A percentile compares a stretch with the other conserved stretches of the same genome.
Conservation (phyloP, 2,329 filamentous ascomycete species). For the Cercospora sp. region DNA sequence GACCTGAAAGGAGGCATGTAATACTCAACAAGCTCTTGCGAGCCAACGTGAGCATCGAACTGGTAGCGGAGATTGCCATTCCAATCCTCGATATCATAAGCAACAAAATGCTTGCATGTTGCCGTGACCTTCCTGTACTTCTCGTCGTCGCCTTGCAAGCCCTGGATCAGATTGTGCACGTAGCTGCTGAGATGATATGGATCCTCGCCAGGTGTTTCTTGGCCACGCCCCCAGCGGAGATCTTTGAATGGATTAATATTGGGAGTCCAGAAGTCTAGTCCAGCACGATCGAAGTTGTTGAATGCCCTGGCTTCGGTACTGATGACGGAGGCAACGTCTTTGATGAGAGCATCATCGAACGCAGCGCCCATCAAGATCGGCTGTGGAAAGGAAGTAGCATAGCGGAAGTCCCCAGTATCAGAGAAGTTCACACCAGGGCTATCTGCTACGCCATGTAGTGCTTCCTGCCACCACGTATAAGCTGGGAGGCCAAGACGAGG, state of each 20-base stretch:
- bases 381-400: constrained; percentile 65
- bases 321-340: constrained; percentile 57
- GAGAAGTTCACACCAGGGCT: constrained; percentile 58
- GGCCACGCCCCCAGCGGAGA: constrained; percentile 44
- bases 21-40: constrained; percentile 67
- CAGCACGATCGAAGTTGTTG: constrained; percentile 58
- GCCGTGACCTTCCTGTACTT: constrained; percentile 45
- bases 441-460: constrained; percentile 61
- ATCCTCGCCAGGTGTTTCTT: constrained; percentile 46
- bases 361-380: constrained; percentile 63
- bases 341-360: constrained; percentile 63
- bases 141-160: constrained; percentile 39
- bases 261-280: constrained; percentile 63
- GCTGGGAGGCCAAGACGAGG: constrained; percentile 57
- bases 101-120: constrained; percentile 50
- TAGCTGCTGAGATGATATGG: constrained; percentile 39
- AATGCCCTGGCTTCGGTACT: constrained; percentile 65
- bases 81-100: constrained; percentile 37
- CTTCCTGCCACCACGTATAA: constrained; percentile 65
- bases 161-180: constrained; percentile 38
- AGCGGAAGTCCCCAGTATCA: constrained; percentile 54
- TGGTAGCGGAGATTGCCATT: constrained; percentile 44
- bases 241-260: constrained; percentile 63
- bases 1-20: constrained; percentile 65
- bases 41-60: constrained; percentile 58